Conservation (phyloP, 2,329 filamentous ascomycete species). For the Phialophora macrospora region DNA sequence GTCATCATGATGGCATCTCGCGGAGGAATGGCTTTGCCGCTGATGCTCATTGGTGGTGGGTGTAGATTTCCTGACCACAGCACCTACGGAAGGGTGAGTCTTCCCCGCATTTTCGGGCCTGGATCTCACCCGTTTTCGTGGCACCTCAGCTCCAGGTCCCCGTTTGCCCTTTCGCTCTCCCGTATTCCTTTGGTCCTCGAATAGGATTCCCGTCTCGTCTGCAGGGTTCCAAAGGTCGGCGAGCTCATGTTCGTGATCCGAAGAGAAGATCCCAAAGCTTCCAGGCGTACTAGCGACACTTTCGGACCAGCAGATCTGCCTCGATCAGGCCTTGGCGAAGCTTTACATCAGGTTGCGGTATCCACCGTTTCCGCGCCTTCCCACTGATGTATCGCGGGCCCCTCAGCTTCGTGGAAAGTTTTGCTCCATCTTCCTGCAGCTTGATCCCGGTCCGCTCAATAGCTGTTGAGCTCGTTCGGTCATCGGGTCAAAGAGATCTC, state of each 20-base stretch:
- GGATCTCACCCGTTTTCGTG: conserved; percentile 2
- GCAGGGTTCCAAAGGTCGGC: conserved; percentile 9
- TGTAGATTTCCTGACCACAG: background rate
- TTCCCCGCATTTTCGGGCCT: conserved; percentile 21
- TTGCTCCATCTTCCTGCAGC: conserved; percentile 26
- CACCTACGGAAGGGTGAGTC: background rate
- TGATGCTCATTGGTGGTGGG: background rate
- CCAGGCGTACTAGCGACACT: background rate
- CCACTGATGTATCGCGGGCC: conserved; percentile 12
- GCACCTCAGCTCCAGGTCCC: conserved; percentile 3
- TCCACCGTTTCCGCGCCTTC: conserved; percentile 6
- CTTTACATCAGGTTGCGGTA: background rate
- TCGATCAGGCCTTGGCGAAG: conserved; percentile 4
- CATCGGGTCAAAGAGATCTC: conserved; percentile 13
- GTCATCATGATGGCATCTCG: conserved; percentile 4
- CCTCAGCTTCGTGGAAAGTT: conserved; percentile 8
- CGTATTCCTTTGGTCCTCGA: conserved; percentile 20
- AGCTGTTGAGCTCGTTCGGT: background rate
- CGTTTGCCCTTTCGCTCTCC: conserved; percentile 5
- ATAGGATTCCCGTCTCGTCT: background rate
- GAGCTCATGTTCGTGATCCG: conserved; percentile 13
- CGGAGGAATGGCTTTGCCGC: conserved; percentile 5
- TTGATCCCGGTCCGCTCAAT: background rate
- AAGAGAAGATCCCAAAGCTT: conserved; percentile 15
- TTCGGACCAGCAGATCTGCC: background rate